Conservation (phyloP, 257 asterid species). For the Nicotiana noctiflora region DNA sequence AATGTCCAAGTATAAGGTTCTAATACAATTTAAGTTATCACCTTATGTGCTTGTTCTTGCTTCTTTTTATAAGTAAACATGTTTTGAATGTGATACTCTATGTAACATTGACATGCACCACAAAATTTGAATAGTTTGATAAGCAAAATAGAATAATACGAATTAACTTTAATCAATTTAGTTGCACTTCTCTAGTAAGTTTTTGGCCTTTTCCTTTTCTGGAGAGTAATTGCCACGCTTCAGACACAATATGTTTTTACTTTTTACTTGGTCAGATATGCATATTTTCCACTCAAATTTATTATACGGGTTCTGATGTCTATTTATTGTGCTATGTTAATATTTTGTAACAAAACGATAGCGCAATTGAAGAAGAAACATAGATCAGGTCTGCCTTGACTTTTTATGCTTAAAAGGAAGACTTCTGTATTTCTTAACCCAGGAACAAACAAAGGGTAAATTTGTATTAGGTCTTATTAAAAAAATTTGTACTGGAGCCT, state of each 20-base stretch:
- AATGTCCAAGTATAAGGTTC: neutral
- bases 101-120: neutral
- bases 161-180: neutral
- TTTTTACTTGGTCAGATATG: neutral
- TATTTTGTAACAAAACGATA: neutral
- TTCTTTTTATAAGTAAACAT: neutral
- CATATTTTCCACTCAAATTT: neutral
- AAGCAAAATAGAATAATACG: too few relatives aligned
- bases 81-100: neutral
- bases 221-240: neutral
- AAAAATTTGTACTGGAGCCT: neutral
- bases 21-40: neutral
- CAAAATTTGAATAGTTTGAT: neutral
- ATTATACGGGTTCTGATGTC: neutral
- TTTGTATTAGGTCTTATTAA: neutral
- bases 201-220: neutral
- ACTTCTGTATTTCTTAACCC: neutral
- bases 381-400: neutral
- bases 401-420: neutral
- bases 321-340: neutral
- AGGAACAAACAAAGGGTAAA: neutral
- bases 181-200: neutral
- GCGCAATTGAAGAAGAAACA: neutral
- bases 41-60: neutral
- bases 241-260: neutral